Evolutionary conservation across 352 stramenopile species (phyloP), one percentile per base, ranked within the genome.

Genomic region (Phytophthora idaei): DNA sequence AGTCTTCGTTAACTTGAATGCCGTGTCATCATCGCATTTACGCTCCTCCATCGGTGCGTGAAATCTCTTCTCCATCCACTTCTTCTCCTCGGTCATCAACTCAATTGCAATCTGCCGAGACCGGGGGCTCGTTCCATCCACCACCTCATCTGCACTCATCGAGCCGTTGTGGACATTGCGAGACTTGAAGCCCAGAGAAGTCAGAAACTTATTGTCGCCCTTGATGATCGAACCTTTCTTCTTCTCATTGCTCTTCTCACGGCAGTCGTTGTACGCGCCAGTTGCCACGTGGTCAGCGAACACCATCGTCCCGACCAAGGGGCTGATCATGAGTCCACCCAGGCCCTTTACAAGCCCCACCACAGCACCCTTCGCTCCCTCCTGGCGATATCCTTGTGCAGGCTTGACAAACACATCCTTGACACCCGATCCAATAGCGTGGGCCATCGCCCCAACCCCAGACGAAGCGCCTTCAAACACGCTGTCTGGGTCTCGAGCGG

Each of bases 201-300:
- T 37, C 32, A 37, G 32, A 11, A 37, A 37, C 8, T 37, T 37
- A 37, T 37, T 37, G 32, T 37, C 8, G 1, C 32, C 32, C 32
- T 37, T 37, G 36, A 42, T n/a, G 36, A 42, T 42, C 36, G 12
- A 42, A n/a, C 36, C 10, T 42, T 58, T 48, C 7, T 69, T 73
- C 4, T 61, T 53, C 14, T 73, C 68, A 21, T 21, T 21, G 7
- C 78, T 66, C 48, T 72, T 54, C 14, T 47, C 57, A 0, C 81
- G 83, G 31, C 61, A 56, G 4, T 71, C 41, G 9, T 87, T 87
- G 25, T 58, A 57, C 21, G 70, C 57, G 0, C 79, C 77, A 1
- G 78, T 73, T 2, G 61, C 73, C 5, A 87, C 47, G 27, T 66
- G 68, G 37, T 85, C 75, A 14, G 73, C 74, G 15, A 76, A 61